Base-by-base conservation (phyloP, 1,284 basidiomycete species). In the Albatrellus sp. region DNA sequence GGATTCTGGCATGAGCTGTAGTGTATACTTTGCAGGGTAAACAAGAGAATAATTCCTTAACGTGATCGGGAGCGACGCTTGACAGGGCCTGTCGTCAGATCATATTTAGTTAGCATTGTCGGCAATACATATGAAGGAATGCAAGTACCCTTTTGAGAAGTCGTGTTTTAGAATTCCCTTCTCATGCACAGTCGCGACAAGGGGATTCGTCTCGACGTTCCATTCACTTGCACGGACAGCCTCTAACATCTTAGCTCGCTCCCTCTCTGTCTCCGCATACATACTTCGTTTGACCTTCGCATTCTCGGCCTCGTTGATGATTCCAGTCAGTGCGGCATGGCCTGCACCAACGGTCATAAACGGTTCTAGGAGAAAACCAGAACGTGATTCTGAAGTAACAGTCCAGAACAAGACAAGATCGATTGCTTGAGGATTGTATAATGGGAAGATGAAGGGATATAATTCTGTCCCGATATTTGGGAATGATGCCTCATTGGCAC, bases 191-290 rank as follows among this genome's bases (percentile, higher is more conserved):
- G 60, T 57, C 34, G 83, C 62, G 2, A 69, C 65, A 0, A 85
- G 46, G 3, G 91, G 90, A 56, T 90, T 72, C 75, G 70, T 81
- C 64, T 90, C 85, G 29, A 58, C 55, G 50, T 90, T 90, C 77
- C 88, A 86, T 55, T 83, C 78, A 49, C 81, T 83, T 3, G 66
- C 62, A 39, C 74, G 65, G 24, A 94, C 72, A 4, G 77, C 73
- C 29, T 75, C 67, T 39, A 90, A 57, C 28, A 93, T 64, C 38
- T 77, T 74, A 50, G 63, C 61, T 54, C 78, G 77, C 59, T 90
- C 77, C 42, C 81, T 69, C 46, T 75, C 76, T 4, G 89, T 92
- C 66, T 94, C 90, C 14, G 87, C 87, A 58, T 90, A 96, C 75
- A 94, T 87, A 48, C 78, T 90, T 48, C 81, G 74, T 55, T 75